Evolutionary conservation across 495 filamentous ascomycete genomes (phyloP).

Genomic region (Chaetomium fimeti): DNA sequence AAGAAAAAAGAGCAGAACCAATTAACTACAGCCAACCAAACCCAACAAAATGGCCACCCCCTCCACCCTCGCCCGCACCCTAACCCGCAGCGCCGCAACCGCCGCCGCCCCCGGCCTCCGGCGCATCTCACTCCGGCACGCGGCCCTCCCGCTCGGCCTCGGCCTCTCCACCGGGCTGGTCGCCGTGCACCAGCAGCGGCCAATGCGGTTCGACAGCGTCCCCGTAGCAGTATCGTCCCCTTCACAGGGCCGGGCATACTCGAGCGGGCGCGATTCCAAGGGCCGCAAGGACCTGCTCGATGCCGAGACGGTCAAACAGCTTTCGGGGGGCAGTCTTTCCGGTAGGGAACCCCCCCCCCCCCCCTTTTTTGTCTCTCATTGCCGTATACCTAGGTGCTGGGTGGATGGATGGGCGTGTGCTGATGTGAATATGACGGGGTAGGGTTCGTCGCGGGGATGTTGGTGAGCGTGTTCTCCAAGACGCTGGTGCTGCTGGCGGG

Average conservation of each 20-base stretch:
- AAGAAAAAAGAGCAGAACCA: neutral
- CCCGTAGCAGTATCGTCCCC: neutral
- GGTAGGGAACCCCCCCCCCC: slow-evolving; percentile 40
- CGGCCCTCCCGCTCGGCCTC: slow-evolving; percentile 28
- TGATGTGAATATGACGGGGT: neutral
- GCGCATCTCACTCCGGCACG: slow-evolving; percentile 13
- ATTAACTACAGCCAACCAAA: neutral
- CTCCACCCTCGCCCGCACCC: slow-evolving; percentile 12
- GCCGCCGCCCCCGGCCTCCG: slow-evolving; percentile 18
- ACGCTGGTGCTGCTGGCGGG: slow-evolving; percentile 71
- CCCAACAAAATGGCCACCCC: slow-evolving; percentile 1
- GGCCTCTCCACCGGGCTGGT: slow-evolving; percentile 31
- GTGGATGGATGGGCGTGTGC: neutral
- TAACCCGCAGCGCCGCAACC: slow-evolving; percentile 1
- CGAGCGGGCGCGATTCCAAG: neutral
- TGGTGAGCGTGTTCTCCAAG: slow-evolving; percentile 72
- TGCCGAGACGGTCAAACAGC: slow-evolving; percentile 59
- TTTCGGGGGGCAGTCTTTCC: slow-evolving; percentile 66
- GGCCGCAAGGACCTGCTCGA: slow-evolving; percentile 41
- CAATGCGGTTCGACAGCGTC: slow-evolving; percentile 35
- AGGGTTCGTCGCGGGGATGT: slow-evolving; percentile 68
- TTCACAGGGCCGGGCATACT: neutral
- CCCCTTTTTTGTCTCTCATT: neutral
- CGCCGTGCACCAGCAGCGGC: slow-evolving; percentile 27
- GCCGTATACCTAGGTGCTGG: neutral